Evolutionary conservation across 345 rosid genomes (phyloP), one percentile per base, ranked within the genome.

Genomic region (Citrus trifoliata): DNA sequence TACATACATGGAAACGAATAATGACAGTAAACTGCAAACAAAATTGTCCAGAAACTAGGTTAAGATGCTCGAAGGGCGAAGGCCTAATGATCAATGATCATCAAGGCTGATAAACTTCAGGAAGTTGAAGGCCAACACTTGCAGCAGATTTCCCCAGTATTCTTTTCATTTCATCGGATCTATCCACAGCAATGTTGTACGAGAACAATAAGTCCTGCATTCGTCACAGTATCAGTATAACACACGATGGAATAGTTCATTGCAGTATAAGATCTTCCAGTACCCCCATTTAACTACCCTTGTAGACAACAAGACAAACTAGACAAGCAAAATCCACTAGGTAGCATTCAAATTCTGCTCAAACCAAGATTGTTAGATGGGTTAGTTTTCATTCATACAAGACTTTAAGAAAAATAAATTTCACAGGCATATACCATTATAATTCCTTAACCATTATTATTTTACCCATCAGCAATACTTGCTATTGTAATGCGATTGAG

Each of bases 91-190:
- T 25, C 16, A 59, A 61, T 16, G 14, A 66, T 25, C 16, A 65
- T 92, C 90, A 96, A 64, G 94, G 62, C 81, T 91, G 86, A 81
- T 91, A 94, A 76, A 85, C 93, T 37, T 90, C 89, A 6, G 98
- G 98, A 83, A 96, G 99, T 74, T 79, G 90, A 86, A 94, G 98
- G 37, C 99, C 97, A 37, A 96, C 97, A 82, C 97, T 94, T 3
- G 97, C 94, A 76, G 99, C 97, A 63, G 99, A 93, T 86, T 93
- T 93, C 38, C 93, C 88, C 46, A 92, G 88, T 76, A 79, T 65
- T 80, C 89, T 83, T 82, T 88, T 90, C 94, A 94, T 89, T 84
- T 96, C 98, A 4, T 90, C 89, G 21, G 97, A 78, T 82, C 97
- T 88, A 82, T 96, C 97, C 48, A 96, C 94, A 0, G 94, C 98